Evolutionary conservation across 352 stramenopile genomes (phyloP), one percentile per base, ranked within the genome.

Genomic region (Chrysophaeum taylorii): DNA sequence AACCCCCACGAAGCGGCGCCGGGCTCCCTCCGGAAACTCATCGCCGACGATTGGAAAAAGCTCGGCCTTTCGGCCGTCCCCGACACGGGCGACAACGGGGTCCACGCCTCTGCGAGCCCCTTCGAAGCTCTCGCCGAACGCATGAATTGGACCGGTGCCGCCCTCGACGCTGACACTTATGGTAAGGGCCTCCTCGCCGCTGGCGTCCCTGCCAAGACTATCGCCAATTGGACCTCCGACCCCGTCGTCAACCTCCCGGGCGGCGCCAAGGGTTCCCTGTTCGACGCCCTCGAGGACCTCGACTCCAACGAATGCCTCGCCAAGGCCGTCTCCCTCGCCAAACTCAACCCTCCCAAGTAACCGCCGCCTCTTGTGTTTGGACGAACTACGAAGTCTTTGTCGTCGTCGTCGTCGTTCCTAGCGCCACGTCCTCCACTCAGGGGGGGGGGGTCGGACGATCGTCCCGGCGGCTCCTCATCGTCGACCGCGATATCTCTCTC

Each of bases 251-350:
- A 74, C 38, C 69, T 82, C 27, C 71, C 29, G 27, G 81, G 79
- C 27, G 64, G 38, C 29, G 73, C 73, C 50, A 78, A 72, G 27
- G 81, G 81, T 69, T 87, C 78, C 75, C 74, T 89, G 0, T 91
- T 90, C 69, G 85, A 91, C 82, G 76, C 79, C 29, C 70, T 91
- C 41, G 85, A 91, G 71, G 83, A 91, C 78, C 76, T 88, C 71
- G 78, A 90, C 78, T 77, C 80, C 39, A 74, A 78, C 25, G 79
- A 85, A n/a, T 87, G 82, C 62, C 70, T 90, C 31, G 70, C 73
- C 0, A 88, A 86, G 70, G 69, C 85, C 31, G 64, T 78, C 1
- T n/a, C n/a, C n/a, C n/a, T n/a, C n/a, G n/a, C n/a, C n/a, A n/a
- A n/a, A n/a, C n/a, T n/a, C 73, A 80, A 45, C 69, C n/a, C n/a